Percentiles rank a stretch among this genome's conserved stretches.
Evolutionary conservation across 345 rosid species (phyloP).

Genomic region (Eucalyptus albens): DNA sequence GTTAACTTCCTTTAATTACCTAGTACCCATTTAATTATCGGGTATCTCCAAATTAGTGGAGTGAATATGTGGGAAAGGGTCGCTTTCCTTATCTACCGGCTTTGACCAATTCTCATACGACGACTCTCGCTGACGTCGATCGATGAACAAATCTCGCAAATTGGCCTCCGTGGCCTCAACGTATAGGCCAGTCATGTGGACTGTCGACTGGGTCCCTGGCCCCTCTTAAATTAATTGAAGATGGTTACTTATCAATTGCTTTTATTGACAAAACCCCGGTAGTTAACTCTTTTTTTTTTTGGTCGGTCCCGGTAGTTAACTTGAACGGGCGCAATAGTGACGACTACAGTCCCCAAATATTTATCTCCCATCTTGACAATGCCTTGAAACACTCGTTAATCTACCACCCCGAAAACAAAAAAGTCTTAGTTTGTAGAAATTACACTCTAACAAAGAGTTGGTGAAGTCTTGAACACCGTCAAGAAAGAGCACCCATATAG

Average conservation of each 20-base stretch:
- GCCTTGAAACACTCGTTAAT: neutral
- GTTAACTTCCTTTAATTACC: neutral
- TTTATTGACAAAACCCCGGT: neutral
- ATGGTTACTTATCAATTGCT: neutral
- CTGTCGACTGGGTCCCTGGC: neutral
- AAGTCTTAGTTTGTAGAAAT: too few species aligned
- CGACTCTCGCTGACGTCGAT: neutral
- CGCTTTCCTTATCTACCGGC: neutral
- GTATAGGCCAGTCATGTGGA: neutral
- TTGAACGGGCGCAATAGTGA: neutral
- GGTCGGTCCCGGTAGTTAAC: neutral
- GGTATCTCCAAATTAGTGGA: neutral
- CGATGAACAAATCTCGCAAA: neutral
- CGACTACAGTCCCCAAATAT: neutral
- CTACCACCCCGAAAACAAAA: too few species aligned
- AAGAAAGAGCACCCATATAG: neutral
- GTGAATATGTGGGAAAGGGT: neutral
- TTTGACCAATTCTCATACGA: neutral
- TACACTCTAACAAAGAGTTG: too few species aligned
- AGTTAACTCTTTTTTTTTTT: neutral
- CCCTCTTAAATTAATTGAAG: neutral
- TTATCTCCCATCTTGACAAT: neutral
- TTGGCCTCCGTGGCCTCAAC: neutral
- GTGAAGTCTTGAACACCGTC: neutral
- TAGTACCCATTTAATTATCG: neutral